Percentiles rank a stretch among this genome's conserved stretches.
Conservation (phyloP, 768 basidiomycete species). For the Mycena vitilis region DNA sequence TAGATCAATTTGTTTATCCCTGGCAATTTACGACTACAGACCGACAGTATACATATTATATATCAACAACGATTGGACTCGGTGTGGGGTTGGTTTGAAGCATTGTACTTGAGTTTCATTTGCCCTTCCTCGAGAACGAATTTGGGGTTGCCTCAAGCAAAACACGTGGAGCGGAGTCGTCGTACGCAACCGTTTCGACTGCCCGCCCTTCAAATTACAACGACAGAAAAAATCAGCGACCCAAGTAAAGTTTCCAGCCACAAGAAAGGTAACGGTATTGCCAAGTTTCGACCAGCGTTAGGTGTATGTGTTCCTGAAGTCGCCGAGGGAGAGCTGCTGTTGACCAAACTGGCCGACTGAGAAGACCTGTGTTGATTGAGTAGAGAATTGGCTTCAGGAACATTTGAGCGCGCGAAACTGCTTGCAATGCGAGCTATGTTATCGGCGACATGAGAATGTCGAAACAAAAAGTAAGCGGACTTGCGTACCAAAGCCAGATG, state of each 20-base stretch:
- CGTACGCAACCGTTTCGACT: too few species aligned
- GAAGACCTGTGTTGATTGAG: not conserved
- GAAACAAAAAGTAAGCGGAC: not conserved
- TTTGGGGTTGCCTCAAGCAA: too few species aligned
- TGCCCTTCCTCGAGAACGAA: too few species aligned
- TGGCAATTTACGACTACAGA: too few species aligned
- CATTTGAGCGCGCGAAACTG: not conserved
- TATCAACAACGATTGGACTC: too few species aligned
- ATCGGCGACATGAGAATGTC: not conserved
- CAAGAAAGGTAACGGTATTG: slow-evolving; percentile 7
- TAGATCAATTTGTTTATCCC: too few species aligned
- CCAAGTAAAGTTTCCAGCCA: slow-evolving; percentile 6
- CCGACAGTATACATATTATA: too few species aligned
- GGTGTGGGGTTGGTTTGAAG: too few species aligned
- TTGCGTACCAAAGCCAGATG: slow-evolving; percentile 38
- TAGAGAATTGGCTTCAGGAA: not conserved
- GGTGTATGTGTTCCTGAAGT: not conserved
- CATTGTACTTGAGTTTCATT: too few species aligned
- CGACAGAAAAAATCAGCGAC: not conserved
- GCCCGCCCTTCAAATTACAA: not conserved
- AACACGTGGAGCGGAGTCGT: too few species aligned
- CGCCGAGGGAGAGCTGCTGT: not conserved
- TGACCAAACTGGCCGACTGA: not conserved
- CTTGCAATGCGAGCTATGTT: slow-evolving; percentile 10
- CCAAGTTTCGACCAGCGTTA: slow-evolving; percentile 2